Conservation (phyloP, 2,329 filamentous ascomycete species). For the Nannizziopsis barbatae region DNA sequence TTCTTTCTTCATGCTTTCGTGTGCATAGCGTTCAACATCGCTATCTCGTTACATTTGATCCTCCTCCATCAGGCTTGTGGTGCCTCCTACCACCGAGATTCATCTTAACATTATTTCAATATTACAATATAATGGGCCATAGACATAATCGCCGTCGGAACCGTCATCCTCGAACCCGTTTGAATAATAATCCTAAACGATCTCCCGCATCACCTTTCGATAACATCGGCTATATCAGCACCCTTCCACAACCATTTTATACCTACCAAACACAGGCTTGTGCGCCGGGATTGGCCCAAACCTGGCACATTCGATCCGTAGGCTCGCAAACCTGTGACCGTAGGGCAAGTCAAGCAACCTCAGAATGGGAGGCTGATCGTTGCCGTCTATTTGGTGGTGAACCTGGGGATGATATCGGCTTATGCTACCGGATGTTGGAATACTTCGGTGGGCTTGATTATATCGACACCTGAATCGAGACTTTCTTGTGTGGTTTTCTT, state of each 20-base stretch:
- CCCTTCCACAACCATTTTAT: not conserved
- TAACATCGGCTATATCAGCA: slow-evolving; percentile 2
- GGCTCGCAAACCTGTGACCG: slow-evolving; percentile 18
- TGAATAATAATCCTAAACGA: slow-evolving; percentile 14
- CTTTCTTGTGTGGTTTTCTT: slow-evolving; percentile 6
- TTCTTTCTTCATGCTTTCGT: too few relatives aligned
- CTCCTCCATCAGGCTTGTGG: not conserved
- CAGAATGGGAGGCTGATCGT: slow-evolving; percentile 31
- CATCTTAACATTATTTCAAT: not conserved
- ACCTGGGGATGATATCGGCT: slow-evolving; percentile 33
- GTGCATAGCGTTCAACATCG: not conserved
- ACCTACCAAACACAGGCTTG: not conserved
- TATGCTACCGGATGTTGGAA: slow-evolving; percentile 41
- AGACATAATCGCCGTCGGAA: slow-evolving; percentile 38
- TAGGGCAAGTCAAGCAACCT: slow-evolving; percentile 15
- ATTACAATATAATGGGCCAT: slow-evolving; percentile 30
- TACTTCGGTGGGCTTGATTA: slow-evolving; percentile 41
- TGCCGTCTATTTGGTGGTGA: slow-evolving; percentile 38
- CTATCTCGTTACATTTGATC: not conserved
- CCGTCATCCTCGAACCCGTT: slow-evolving; percentile 30
- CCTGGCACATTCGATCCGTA: slow-evolving; percentile 10
- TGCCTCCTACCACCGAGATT: not conserved
- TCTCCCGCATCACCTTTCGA: slow-evolving; percentile 17
- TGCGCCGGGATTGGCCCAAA: not conserved
- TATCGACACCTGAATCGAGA: slow-evolving; percentile 29